Base-by-base conservation (phyloP, 1,139 yeast genomes). In the Saccharomycopsis hybrid region DNA sequence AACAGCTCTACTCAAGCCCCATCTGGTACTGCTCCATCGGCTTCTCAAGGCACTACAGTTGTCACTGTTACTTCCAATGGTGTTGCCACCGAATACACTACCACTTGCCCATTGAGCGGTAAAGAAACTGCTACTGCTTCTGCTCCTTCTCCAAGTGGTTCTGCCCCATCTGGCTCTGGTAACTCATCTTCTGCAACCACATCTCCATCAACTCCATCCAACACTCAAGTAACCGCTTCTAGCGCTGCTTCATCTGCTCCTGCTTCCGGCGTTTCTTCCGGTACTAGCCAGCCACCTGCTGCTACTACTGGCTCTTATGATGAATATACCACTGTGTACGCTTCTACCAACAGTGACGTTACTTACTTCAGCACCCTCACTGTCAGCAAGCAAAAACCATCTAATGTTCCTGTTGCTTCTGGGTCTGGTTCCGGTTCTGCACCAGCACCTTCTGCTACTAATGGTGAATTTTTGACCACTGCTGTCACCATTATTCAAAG, bases 1-100 rank as follows among this genome's bases (percentile, higher is more conserved):
- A n/a, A n/a, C n/a, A n/a, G n/a, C n/a, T n/a, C n/a, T n/a, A n/a
- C n/a, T n/a, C n/a, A n/a, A n/a, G n/a, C n/a, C n/a, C n/a, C n/a
- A n/a, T n/a, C n/a, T n/a, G n/a, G n/a, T n/a, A n/a, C n/a, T n/a
- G n/a, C n/a, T n/a, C n/a, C n/a, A n/a, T n/a, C n/a, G n/a, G n/a
- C n/a, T 24, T 30, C 44, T 5, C 13, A 13, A 35, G 36, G 44
- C 39, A 42, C 44, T 18, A 39, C 52, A n/a, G 45, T 49, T n/a
- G 55, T 58, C 27, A 64, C 67, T 11, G 52, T 59, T 5, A 64
- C 67, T 11, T 41, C 51, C 3, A 47, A 57, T 36, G 53, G 50
- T 8, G 37, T 39, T 41, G 44, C 37, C 2, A 50, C 53, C 27
- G 18, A 45, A 9, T 50, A 50, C 39, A 50, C 53, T 25, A 50